phyloP scores from a whole-genome alignment of 139 green algal species.

The Bryopsis sp. region DNA sequence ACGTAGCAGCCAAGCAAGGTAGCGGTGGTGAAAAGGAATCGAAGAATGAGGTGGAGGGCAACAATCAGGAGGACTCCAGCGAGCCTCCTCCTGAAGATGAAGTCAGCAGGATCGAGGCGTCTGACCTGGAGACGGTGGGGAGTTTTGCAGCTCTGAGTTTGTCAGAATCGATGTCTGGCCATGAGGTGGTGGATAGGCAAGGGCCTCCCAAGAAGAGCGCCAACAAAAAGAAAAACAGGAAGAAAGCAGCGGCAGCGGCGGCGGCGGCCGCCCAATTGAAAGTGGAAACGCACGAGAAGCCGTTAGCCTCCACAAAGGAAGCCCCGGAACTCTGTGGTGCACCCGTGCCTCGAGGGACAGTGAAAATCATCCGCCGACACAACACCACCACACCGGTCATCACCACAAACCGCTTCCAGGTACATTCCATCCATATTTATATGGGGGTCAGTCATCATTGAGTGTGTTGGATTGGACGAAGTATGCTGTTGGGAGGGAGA shows the following conservation, averaged over 20 bases:
- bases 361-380: neutral
- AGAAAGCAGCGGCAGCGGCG: neutral
- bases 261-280: neutral
- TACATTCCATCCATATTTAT: too few species aligned
- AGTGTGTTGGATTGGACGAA: neutral
- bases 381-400: neutral
- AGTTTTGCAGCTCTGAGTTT: slow-evolving; percentile 1
- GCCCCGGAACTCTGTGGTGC: neutral
- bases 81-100: neutral
- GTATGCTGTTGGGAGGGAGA: neutral
- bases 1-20: too few species aligned
- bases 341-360: neutral
- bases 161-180: neutral
- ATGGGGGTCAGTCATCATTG: too few species aligned
- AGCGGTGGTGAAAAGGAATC: too few species aligned
- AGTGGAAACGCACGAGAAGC: neutral
- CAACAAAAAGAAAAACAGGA: neutral
- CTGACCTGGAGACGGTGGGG: neutral
- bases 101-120: neutral
- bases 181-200: neutral
- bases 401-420: neutral
- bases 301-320: too few species aligned
- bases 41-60: too few species aligned
- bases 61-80: neutral
- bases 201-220: neutral